Evolutionary conservation across 306 rosid species (phyloP).

Genomic region (Vachellia collinsii): DNA sequence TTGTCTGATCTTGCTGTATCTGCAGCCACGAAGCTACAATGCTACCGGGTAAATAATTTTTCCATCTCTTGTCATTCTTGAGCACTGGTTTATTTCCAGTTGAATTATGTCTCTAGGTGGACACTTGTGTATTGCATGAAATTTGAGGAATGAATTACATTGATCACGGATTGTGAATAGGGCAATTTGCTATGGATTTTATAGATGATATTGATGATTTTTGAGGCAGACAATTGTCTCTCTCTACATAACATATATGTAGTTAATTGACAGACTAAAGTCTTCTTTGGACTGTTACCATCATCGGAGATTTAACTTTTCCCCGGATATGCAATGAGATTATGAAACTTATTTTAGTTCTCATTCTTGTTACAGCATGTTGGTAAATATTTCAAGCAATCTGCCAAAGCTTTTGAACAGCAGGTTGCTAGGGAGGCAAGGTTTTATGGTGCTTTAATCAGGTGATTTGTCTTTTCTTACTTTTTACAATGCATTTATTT

Average conservation of each 20-base stretch:
- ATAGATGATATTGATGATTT: background rate
- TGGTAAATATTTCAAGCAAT: conserved; percentile 92
- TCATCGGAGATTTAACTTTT: conserved; percentile 24
- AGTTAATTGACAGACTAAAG: conserved; percentile 6
- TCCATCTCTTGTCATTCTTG: background rate
- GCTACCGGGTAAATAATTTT: conserved; percentile 64
- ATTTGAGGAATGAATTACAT: background rate
- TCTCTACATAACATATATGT: background rate
- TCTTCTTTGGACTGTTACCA: conserved; percentile 29
- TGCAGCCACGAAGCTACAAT: conserved; percentile 87
- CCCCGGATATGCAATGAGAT: conserved; percentile 25
- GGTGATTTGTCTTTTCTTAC: conserved; percentile 50
- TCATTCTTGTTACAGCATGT: conserved; percentile 64
- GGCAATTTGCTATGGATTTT: background rate
- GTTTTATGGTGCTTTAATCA: conserved; percentile 91
- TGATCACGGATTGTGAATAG: background rate
- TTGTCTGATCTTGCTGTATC: conserved; percentile 88
- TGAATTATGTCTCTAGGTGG: background rate
- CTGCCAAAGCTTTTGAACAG: conserved; percentile 88
- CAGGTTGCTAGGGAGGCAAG: conserved; percentile 95
- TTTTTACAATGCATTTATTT: background rate
- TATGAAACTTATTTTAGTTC: background rate
- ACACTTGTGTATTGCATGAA: background rate
- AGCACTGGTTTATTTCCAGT: conserved; percentile 9
- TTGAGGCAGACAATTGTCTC: background rate